These are phyloP conservation scores for Actinidia chinensis DNA, from an alignment of 179 eudicot genomes.

Conservation along the genomic window DNA sequence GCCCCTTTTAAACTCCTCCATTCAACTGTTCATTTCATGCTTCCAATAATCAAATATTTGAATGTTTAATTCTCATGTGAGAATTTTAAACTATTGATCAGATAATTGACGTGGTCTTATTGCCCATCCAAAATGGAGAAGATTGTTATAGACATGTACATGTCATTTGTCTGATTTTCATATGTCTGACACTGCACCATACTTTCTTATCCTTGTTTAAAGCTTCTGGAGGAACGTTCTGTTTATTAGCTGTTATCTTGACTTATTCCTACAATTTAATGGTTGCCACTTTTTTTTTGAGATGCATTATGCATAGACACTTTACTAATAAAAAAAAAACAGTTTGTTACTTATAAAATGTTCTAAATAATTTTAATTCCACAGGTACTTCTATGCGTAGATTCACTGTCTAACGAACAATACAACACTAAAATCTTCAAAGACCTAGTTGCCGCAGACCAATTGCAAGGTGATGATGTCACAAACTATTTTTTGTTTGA, in stretches of 20 bases:
- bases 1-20: not conserved
- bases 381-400: conserved; percentile 75
- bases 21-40: not conserved
- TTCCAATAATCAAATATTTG: not conserved
- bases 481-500: conserved; percentile 41
- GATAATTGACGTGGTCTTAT: not conserved
- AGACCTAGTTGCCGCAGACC: conserved; percentile 20
- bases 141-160: not conserved
- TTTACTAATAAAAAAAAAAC: not conserved
- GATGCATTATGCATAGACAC: not conserved
- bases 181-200: not conserved
- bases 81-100: not conserved
- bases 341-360: not conserved
- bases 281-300: not conserved
- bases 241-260: not conserved
- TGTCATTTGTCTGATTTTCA: not conserved
- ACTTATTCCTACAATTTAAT: no score
- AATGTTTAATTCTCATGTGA: not conserved
- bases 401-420: conserved; percentile 32
- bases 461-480: conserved; percentile 30
- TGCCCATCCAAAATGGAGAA: not conserved
- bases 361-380: conserved; percentile 8
- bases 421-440: conserved; percentile 19
- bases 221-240: not conserved
- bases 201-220: not conserved